Evolutionary conservation across 176 grass and related monocot genomes (phyloP), one percentile per base, ranked within the genome.

Genomic region (Paspalum notatum): DNA sequence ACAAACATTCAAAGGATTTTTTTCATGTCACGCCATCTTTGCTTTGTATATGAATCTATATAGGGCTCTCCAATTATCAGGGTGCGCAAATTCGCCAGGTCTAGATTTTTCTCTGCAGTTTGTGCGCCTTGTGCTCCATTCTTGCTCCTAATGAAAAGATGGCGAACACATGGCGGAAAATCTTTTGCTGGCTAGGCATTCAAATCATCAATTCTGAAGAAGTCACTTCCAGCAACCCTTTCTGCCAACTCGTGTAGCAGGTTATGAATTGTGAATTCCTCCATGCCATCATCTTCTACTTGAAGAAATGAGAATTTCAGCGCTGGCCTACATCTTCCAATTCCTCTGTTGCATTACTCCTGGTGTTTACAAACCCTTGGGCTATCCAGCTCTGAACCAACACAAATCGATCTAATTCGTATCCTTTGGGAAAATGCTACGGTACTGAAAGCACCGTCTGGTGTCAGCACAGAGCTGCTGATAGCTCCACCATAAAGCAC

Each of bases 361-460:
- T 51, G 24, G 43, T 12, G 27, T 59, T 58, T 0, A 80, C 22
- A 69, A 89, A 84, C 3, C 76, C 76, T 76, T 85, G 81, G 18
- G 65, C 82, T 3, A 85, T 59, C 82, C 81, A 89, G 56, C 63
- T 22, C 0, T n/a, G n/a, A 17, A 84, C 75, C 5, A 89, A 8
- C 2, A 43, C 13, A 44, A 76, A 50, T 20, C 58, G 78, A 25
- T 41, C 7, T 13, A 68, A 63, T 18, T 41, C 6, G 22, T 80
- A 69, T 54, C 56, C n/a, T 60, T 39, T 84, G 10, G 74, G 81
- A 24, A 89, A 84, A 54, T 78, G 2, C 22, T 78, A 9, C 75
- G 80, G 57, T 84, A 89, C n/a, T 39, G 48, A 70, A 89, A 65
- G 46, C 81, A 84, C 41, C 53, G 46, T 58, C 83, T 45, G 9